Evolutionary conservation across 148 eudicot species (phyloP), one percentile per base, ranked within the genome.

Genomic region (Hydrangea macrophylla): DNA sequence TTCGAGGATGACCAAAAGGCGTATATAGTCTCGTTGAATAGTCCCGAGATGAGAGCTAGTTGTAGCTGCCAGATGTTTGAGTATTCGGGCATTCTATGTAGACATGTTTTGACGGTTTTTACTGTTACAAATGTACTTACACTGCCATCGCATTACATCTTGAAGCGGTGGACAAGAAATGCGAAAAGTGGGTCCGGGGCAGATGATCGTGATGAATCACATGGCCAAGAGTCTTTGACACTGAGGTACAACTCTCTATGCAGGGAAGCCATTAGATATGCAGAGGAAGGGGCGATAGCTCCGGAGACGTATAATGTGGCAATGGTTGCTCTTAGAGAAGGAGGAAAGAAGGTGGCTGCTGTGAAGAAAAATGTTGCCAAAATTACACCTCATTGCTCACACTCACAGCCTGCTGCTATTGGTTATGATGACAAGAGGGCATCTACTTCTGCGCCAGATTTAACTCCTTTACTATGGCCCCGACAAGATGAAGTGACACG

Each of bases 41-140:
- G 71, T 58, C 79, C 80, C 27, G 92, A 92, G 70, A 66, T 83
- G 85, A 92, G 78, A 74, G 94, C 90, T 17, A 84, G 62, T 64
- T 92, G 98, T 79, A 92, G 96, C 83, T 92, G 98, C 64, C 86
- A 68, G 78, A 90, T 88, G 96, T 92, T 90, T 75, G 98, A 92
- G 80, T 84, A 88, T 71, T 86, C 84, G 59, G 98, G 98, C 42
- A 81, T 92, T 67, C 90, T 92, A 17, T 92, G 98, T 72, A 83
- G 96, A 62, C 98, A 92, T 73, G 73, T 92, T 66, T 73, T 92
- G 80, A 92, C 98, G 9, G 96, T 88, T 58, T 92, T 88, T 74
- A 86, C 98, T 23, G 98, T 92, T 35, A 86, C 96, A 62, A 92
- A 88, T 75, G 88, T 92, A 36, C 94, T 92, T 75, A 92, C 94